Evolutionary conservation across 176 grass and related monocot species (phyloP).

Genomic region (Stipa capillata): DNA sequence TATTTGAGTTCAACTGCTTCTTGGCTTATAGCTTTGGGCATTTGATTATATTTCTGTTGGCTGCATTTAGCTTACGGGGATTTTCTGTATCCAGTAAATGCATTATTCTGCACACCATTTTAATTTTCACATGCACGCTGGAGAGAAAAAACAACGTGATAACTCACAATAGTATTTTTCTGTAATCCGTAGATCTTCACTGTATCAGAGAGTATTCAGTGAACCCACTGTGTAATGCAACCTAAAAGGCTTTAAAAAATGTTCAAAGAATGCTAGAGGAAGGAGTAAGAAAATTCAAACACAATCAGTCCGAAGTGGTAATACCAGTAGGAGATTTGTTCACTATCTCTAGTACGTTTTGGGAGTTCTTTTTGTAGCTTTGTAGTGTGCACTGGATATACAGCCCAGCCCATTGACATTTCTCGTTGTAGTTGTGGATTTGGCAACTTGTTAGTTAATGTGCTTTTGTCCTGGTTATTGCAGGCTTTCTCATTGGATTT

Average conservation of each 20-base stretch:
- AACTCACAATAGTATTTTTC: not conserved
- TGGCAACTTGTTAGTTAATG: not conserved
- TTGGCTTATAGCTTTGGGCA: not conserved
- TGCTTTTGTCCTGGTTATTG: conserved; percentile 15
- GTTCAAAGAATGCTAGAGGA: not conserved
- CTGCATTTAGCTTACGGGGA: not conserved
- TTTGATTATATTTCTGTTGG: not conserved
- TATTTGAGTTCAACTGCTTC: not conserved
- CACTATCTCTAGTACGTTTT: not conserved
- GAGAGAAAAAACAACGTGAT: too few relatives aligned
- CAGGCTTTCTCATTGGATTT: conserved; percentile 99
- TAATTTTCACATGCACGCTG: not conserved
- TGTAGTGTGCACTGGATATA: not conserved
- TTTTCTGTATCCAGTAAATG: not conserved
- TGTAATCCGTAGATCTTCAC: not conserved
- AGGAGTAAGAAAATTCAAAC: not conserved
- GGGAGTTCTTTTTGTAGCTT: not conserved
- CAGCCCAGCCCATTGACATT: not conserved
- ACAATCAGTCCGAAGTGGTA: too few relatives aligned
- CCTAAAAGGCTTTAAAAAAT: not conserved
- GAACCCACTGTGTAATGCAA: too few relatives aligned
- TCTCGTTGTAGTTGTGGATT: not conserved
- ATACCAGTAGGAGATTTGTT: not conserved
- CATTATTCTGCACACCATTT: not conserved
- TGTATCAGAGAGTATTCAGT: too few relatives aligned